Percentiles rank a stretch among this genome's conserved stretches.
Conservation (phyloP, 2,329 filamentous ascomycete genomes). For the Aphanoascus verrucosus region DNA sequence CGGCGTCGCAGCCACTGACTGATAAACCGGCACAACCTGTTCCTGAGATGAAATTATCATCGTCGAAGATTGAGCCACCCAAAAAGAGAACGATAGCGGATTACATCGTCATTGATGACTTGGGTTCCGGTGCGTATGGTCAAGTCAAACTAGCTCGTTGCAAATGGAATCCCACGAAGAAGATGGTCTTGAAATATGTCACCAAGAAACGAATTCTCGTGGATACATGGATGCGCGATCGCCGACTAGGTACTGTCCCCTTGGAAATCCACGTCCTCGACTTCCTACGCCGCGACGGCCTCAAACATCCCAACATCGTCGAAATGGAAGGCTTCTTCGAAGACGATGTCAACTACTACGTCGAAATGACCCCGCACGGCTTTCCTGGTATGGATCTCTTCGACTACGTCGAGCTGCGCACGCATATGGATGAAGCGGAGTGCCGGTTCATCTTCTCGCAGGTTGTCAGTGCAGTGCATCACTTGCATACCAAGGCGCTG, state of each 20-base stretch:
- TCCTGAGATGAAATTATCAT: slow-evolving; percentile 21
- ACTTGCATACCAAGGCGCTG: slow-evolving; percentile 77
- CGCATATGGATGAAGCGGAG: slow-evolving; percentile 92
- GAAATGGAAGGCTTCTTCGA: slow-evolving; percentile 62
- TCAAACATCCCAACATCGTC: slow-evolving; percentile 55
- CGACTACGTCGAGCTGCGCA: slow-evolving; percentile 92
- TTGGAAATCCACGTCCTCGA: slow-evolving; percentile 95
- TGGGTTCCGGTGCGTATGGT: slow-evolving; percentile 96
- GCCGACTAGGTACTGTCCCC: slow-evolving; percentile 83
- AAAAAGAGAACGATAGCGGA: slow-evolving; percentile 78
- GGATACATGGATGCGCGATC: slow-evolving; percentile 95
- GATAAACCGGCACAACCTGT: slow-evolving; percentile 33
- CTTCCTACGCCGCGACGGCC: slow-evolving; percentile 66
- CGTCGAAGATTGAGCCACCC: slow-evolving; percentile 24
- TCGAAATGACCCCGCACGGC: slow-evolving; percentile 90
- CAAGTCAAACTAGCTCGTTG: slow-evolving; percentile 91
- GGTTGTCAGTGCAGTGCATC: slow-evolving; percentile 78
- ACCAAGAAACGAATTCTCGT: slow-evolving; percentile 94
- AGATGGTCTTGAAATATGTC: slow-evolving; percentile 93
- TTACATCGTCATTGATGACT: slow-evolving; percentile 88
- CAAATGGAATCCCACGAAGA: slow-evolving; percentile 62
- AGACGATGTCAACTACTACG: slow-evolving; percentile 74
- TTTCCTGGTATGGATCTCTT: slow-evolving; percentile 97
- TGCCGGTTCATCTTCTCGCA: slow-evolving; percentile 92
- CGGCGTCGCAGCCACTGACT: slow-evolving; percentile 37